Conservation (phyloP, 208 protist genomes). For the Kentomonas sorsogonicus region DNA sequence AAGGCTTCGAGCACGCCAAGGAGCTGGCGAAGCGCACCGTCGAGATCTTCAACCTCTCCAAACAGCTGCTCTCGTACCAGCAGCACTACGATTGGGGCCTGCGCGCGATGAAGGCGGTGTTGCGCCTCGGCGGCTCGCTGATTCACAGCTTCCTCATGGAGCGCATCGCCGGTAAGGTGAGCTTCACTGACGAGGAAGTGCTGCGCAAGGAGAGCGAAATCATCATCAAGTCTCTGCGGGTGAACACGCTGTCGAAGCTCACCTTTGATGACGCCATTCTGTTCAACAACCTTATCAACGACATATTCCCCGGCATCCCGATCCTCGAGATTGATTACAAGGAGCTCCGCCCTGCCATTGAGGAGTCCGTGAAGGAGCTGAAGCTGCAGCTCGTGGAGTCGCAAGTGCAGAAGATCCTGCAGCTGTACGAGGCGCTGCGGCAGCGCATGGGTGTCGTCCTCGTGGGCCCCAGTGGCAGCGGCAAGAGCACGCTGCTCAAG, state of each 20-base stretch:
- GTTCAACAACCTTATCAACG: constrained; percentile 93
- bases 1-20: constrained; percentile 95
- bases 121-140: constrained; percentile 89
- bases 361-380: constrained; percentile 84
- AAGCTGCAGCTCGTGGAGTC: constrained; percentile 84
- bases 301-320: constrained; percentile 93
- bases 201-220: constrained; percentile 89
- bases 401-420: constrained; percentile 92
- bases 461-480: constrained; percentile 94
- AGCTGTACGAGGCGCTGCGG: constrained; percentile 95
- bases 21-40: constrained; percentile 92
- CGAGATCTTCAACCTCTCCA: constrained; percentile 90
- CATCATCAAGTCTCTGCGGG: constrained; percentile 94
- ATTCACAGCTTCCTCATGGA: constrained; percentile 86
- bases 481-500: constrained; percentile 94
- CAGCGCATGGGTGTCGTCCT: constrained; percentile 98
- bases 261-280: constrained; percentile 92
- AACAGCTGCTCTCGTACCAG: constrained; percentile 94
- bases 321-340: constrained; percentile 91
- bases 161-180: constrained; percentile 61
- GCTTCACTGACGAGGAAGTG: constrained; percentile 50
- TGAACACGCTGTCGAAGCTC: constrained; percentile 98
- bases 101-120: constrained; percentile 96
- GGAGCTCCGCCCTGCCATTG: constrained; percentile 88
- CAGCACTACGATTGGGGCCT: constrained; percentile 99